These are phyloP conservation scores for Trametes gibbosa DNA, from an alignment of 768 basidiomycete species.

Conservation along the genomic window DNA sequence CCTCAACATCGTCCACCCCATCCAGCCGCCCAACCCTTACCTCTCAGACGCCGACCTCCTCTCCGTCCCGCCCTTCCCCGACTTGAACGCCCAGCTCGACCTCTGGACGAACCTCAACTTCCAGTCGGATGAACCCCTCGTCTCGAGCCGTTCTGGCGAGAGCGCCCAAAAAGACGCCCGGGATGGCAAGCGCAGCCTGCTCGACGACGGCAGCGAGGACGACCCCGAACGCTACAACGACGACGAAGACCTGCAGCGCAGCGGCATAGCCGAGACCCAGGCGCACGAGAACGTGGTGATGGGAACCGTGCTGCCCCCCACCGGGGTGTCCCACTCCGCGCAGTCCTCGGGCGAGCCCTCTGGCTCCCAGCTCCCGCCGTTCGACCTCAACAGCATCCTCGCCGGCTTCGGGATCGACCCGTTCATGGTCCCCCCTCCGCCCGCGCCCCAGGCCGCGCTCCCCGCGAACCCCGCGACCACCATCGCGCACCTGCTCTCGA, in stretches of 20 bases:
- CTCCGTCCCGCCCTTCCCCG: conserved; percentile 61
- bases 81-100: conserved; percentile 74
- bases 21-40: conserved; percentile 37
- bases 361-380: conserved; percentile 34
- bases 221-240: conserved; percentile 37
- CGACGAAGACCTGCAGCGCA: conserved; percentile 39
- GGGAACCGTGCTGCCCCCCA: conserved; percentile 40
- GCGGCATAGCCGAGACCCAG: conserved; percentile 45
- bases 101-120: conserved; percentile 84
- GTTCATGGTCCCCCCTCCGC: conserved; percentile 33
- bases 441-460: conserved; percentile 30
- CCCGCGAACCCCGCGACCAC: conserved; percentile 43
- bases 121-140: conserved; percentile 68
- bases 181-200: conserved; percentile 12
- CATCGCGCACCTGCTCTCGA: conserved; percentile 67
- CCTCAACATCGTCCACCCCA: conserved; percentile 73
- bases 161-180: conserved; percentile 32
- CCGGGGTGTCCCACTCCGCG: conserved; percentile 14
- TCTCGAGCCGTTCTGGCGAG: conserved; percentile 26
- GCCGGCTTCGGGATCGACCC: conserved; percentile 43
- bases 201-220: conserved; percentile 20
- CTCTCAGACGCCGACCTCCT: conserved; percentile 55
- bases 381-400: conserved; percentile 42
- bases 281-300: conserved; percentile 60
- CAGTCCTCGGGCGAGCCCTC: conserved; percentile 26